Evolutionary conservation across 352 stramenopile genomes (phyloP).

Genomic region (Pythium brassicae): DNA sequence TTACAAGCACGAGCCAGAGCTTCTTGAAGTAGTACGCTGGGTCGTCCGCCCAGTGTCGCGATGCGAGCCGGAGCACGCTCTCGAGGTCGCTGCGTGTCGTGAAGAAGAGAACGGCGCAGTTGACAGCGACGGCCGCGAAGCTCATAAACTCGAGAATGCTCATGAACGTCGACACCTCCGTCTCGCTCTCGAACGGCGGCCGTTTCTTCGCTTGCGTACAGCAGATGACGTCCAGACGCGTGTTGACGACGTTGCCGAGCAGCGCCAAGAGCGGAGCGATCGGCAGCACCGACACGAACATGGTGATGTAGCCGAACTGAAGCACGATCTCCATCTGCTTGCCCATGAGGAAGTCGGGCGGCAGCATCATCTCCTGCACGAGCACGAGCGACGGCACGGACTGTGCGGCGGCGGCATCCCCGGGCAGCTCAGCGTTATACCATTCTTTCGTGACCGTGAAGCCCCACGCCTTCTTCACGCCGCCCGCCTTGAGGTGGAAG

Average conservation of each 20-base stretch:
- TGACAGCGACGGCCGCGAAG: constrained; percentile 79
- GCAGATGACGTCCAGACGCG: constrained; percentile 80
- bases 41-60: constrained; percentile 15
- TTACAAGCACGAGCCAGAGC: constrained; percentile 52
- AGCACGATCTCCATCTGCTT: constrained; percentile 81
- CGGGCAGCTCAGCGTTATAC: constrained; percentile 41
- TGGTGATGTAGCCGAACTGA: constrained; percentile 93
- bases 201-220: constrained; percentile 70
- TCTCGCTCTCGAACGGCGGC: constrained; percentile 69
- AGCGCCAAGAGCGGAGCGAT: constrained; percentile 85
- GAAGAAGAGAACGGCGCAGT: constrained; percentile 74
- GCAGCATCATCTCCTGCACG: constrained; percentile 70
- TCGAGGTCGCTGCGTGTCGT: constrained; percentile 61
- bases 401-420: background rate
- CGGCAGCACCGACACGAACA: constrained; percentile 92
- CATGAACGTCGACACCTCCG: constrained; percentile 90
- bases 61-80: constrained; percentile 29
- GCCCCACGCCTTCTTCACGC: background rate
- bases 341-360: constrained; percentile 60
- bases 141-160: constrained; percentile 89
- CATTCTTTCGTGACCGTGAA: constrained; percentile 41
- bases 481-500: constrained; percentile 19
- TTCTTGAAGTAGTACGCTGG: constrained; percentile 39
- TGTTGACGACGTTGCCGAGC: constrained; percentile 85
- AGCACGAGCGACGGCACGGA: constrained; percentile 41